Conservation (phyloP, 2,329 filamentous ascomycete genomes). For the Teratosphaeria zuluensis region DNA sequence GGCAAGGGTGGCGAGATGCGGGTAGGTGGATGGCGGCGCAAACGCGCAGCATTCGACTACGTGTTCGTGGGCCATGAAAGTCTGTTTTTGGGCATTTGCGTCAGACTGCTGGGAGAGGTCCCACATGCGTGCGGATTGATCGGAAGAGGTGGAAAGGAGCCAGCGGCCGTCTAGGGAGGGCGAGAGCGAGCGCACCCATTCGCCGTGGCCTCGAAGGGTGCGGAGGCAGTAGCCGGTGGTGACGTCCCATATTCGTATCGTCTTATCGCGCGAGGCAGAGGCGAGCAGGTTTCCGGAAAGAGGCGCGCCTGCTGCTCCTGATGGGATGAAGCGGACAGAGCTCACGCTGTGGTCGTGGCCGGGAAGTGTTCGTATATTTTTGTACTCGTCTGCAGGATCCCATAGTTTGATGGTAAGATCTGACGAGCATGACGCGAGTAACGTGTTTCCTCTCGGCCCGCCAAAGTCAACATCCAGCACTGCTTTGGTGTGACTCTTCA, state of each 20-base stretch:
- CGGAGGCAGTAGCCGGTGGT: conserved; percentile 87
- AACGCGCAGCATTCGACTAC: conserved; percentile 77
- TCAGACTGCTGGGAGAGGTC: conserved; percentile 63
- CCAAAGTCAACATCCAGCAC: conserved; percentile 87
- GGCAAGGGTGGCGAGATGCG: conserved; percentile 65
- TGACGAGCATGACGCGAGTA: conserved; percentile 75
- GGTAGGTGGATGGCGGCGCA: conserved; percentile 69
- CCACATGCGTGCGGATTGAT: conserved; percentile 76
- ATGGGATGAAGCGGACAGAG: conserved; percentile 78
- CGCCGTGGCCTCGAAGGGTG: conserved; percentile 75
- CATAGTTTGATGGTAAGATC: conserved; percentile 92
- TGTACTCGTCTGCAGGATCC: conserved; percentile 88
- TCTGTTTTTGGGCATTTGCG: conserved; percentile 51
- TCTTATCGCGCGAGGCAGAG: conserved; percentile 75
- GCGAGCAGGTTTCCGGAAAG: conserved; percentile 78
- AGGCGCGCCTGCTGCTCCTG: conserved; percentile 65
- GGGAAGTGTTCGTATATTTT: conserved; percentile 83
- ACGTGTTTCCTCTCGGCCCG: conserved; percentile 66
- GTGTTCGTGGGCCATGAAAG: conserved; percentile 79
- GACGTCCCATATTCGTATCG: conserved; percentile 82
- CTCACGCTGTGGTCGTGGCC: conserved; percentile 91
- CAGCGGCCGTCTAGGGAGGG: conserved; percentile 76
- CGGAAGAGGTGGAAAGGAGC: conserved; percentile 72
- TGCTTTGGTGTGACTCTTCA: conserved; percentile 85
- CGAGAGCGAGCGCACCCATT: conserved; percentile 84